Conservation (phyloP, 1,139 yeast genomes). For the Blastobotrys indianensis region DNA sequence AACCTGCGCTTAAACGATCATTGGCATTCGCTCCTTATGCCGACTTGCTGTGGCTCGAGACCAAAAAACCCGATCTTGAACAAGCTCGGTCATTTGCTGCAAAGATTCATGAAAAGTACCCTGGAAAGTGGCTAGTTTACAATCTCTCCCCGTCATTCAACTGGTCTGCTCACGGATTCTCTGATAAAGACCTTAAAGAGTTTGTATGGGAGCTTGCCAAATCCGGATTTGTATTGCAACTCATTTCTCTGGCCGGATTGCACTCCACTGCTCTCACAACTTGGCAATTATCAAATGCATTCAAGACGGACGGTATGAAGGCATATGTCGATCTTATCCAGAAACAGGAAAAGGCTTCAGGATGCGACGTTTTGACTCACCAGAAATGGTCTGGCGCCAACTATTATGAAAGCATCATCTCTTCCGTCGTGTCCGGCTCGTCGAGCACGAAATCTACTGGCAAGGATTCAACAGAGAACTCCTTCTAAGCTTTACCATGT, state of each 20-base stretch:
- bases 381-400: constrained; percentile 59
- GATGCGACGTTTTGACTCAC: constrained; percentile 51
- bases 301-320: constrained; percentile 47
- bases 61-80: constrained; percentile 48
- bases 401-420: constrained; percentile 44
- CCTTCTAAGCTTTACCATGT: constrained; percentile 14
- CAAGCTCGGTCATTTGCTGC: constrained; percentile 48
- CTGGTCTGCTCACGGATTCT: constrained; percentile 52
- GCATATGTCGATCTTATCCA: constrained; percentile 52
- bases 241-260: constrained; percentile 51
- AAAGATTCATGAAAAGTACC: constrained; percentile 42
- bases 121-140: constrained; percentile 53
- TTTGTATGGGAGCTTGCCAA: constrained; percentile 52
- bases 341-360: constrained; percentile 39
- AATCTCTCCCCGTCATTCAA: constrained; percentile 55
- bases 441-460: constrained; percentile 44
- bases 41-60: constrained; percentile 54
- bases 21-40: constrained; percentile 51
- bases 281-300: constrained; percentile 44
- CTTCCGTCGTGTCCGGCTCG: constrained; percentile 43
- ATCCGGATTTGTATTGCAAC: constrained; percentile 48
- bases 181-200: constrained; percentile 40
- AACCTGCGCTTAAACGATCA: constrained; percentile 49
- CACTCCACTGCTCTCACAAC: constrained; percentile 48
- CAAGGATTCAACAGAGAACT: constrained; percentile 43